Conservation (phyloP, 305 asterid species). For the Fraxinus xanthoxyloides region DNA sequence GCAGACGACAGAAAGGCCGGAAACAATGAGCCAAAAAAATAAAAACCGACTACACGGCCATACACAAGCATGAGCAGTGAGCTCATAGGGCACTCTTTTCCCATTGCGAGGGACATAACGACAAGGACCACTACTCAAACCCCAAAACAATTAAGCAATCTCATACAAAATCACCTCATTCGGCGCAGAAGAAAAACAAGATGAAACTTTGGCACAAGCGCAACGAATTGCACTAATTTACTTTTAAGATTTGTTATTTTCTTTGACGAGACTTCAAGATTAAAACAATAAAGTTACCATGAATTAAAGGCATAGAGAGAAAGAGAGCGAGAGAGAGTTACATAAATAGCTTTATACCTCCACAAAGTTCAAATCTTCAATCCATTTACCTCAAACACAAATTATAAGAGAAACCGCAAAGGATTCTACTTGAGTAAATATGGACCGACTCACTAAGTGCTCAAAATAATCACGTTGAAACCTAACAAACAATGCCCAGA, state of each 20-base stretch:
- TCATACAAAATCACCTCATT: not conserved
- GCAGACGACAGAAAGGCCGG: not conserved
- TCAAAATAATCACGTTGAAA: slow-evolving; percentile 1
- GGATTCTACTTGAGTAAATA: not conserved
- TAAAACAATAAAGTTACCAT: not conserved
- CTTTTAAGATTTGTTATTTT: not conserved
- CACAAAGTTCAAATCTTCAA: not conserved
- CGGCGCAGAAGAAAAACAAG: not conserved
- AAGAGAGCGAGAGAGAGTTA: not conserved
- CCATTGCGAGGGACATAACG: not conserved
- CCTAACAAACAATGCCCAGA: slow-evolving; percentile 1
- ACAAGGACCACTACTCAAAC: not conserved
- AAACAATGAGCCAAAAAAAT: not conserved
- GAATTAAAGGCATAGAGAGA: not conserved
- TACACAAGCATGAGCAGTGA: not conserved
- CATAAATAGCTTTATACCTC: not conserved
- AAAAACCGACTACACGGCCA: not conserved
- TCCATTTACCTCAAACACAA: not conserved
- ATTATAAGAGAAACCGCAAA: not conserved
- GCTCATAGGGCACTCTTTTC: not conserved
- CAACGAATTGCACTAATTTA: not conserved
- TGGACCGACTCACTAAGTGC: not conserved
- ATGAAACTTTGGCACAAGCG: not conserved
- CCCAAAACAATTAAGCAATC: not conserved
- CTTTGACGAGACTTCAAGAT: not conserved